Percentiles rank a stretch among this genome's conserved stretches.
Evolutionary conservation across 306 rosid species (phyloP).

Genomic region (Ormosia semicastrata): DNA sequence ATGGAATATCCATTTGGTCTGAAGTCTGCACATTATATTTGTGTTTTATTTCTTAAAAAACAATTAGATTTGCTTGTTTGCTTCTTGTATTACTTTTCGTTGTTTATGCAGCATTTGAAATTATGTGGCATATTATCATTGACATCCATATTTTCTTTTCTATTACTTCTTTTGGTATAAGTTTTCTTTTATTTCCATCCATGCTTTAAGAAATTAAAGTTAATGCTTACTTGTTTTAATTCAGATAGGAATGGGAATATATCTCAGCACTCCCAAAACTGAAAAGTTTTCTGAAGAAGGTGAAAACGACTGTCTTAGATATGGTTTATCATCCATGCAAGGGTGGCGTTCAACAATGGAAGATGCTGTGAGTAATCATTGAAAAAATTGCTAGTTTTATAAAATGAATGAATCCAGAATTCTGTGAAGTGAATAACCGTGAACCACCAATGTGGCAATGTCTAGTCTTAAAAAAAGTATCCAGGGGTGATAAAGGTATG

Average conservation of each 20-base stretch:
- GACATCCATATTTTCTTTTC: neutral
- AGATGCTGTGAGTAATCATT: constrained; percentile 85
- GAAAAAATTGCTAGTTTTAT: constrained; percentile 18
- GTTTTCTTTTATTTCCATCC: neutral
- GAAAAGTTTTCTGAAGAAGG: constrained; percentile 94
- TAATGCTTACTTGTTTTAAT: constrained; percentile 21
- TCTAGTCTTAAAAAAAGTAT: constrained; percentile 5
- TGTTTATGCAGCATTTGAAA: neutral
- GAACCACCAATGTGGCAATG: constrained; percentile 15
- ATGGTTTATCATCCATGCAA: constrained; percentile 96
- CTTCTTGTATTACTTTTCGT: neutral
- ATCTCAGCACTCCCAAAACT: constrained; percentile 93
- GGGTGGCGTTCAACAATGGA: constrained; percentile 99
- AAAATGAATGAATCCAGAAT: neutral
- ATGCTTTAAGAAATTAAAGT: constrained; percentile 2
- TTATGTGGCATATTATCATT: neutral
- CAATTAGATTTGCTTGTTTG: neutral
- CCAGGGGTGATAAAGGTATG: neutral
- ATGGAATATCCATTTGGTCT: neutral
- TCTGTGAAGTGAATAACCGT: neutral
- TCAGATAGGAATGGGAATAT: constrained; percentile 71
- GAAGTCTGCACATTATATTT: neutral
- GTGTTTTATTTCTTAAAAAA: neutral
- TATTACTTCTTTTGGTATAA: neutral
- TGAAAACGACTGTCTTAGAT: constrained; percentile 60